phyloP scores from a whole-genome alignment of 2,329 filamentous ascomycete species.

The Beauveria australis region DNA sequence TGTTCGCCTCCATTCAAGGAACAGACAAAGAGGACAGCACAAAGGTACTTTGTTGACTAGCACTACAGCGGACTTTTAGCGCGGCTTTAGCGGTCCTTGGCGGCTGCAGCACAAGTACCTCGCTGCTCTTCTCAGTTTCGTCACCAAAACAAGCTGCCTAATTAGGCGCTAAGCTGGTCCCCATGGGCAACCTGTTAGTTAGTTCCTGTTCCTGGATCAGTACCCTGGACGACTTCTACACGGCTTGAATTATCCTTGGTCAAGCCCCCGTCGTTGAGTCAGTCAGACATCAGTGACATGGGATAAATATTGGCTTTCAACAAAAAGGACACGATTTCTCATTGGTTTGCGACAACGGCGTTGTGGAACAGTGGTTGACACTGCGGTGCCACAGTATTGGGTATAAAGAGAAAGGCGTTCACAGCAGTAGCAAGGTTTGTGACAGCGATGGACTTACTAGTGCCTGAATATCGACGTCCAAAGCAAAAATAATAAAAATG shows the following conservation, averaged over 20 bases:
- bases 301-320: no score
- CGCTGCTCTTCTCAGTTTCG: background rate
- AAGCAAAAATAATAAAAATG: no score
- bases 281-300: no score
- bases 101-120: background rate
- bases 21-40: background rate
- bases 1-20: background rate
- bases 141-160: constrained; percentile 9
- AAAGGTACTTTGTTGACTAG: background rate
- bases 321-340: no score
- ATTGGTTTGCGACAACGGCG: no score
- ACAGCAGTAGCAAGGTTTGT: no score
- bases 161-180: constrained; percentile 8
- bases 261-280: background rate
- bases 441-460: no score
- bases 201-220: background rate
- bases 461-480: no score
- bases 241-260: background rate
- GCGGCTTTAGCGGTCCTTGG: background rate
- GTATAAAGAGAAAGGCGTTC: no score
- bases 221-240: background rate
- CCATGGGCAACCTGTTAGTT: constrained; percentile 6
- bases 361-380: no score
- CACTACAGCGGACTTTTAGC: background rate
- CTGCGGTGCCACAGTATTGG: no score